Base-by-base conservation (phyloP, 83 land plant genomes). In the Picea abies region DNA sequence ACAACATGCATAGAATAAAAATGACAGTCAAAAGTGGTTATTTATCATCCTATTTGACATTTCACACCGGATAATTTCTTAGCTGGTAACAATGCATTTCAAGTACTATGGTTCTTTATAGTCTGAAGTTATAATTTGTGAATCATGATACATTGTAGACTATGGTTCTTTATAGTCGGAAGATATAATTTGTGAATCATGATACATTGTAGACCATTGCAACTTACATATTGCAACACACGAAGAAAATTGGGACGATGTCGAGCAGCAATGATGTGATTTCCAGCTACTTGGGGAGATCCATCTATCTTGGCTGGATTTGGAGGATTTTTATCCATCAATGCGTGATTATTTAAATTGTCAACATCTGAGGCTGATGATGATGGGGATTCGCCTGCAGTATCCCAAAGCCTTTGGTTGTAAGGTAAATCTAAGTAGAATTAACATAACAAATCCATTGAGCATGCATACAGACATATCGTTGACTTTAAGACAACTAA, bases 301-400 rank as follows among this genome's bases (percentile, higher is more conserved):
- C 67, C 83, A 44, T 73, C 86, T 63, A 81, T 88, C 85, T 89
- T 94, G 60, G 85, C 86, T 47, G 77, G 60, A 60, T 81, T 68
- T 83, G 87, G 85, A 61, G 70, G 26, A 35, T 23, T 68, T 79
- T 89, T 91, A 79, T 90, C 90, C 25, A 67, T 35, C 58, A 80
- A 79, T 73, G 81, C 82, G 78, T 85, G 88, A 76, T 93, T 87
- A 84, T 89, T 91, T 29, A 91, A 82, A 82, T 96, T 96, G 79
- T 97, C 99, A 82, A 96, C 88, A 89, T 96, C 99, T 66, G 99
- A 98, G 4, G 98, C 98, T 79, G 99, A 96, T 9, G 99, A 97
- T 32, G 96, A 92, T 75, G 99, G 99, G 39, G 99, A 98, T 60
- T 96, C 98, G 69, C 99, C 99, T 98, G 87, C 68, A 85, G 47